Conservation (phyloP, 1,284 basidiomycete species). For the Jaminaea rosea region DNA sequence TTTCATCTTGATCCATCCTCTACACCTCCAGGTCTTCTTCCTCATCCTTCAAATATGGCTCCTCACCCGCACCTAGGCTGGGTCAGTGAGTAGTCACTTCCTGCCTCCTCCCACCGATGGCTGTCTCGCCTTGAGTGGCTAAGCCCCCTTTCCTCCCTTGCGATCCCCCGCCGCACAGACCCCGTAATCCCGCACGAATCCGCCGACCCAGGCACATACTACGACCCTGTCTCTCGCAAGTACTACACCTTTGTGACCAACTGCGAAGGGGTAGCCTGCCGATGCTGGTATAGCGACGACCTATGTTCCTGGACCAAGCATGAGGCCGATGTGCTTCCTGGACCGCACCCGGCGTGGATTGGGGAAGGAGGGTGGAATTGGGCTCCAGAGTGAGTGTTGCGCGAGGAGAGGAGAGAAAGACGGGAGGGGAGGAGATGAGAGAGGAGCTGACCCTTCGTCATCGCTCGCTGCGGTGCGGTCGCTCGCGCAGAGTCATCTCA, state of each 20-base stretch:
- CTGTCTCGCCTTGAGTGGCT: no score
- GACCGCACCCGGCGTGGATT: constrained; percentile 19
- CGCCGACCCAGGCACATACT: constrained; percentile 30
- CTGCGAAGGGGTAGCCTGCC: constrained; percentile 28
- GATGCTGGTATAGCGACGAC: constrained; percentile 22
- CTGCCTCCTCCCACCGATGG: no score
- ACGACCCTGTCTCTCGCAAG: constrained; percentile 12
- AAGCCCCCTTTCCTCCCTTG: no score
- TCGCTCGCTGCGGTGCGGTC: no score
- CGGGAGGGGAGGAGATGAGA: not conserved
- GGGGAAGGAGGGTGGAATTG: not conserved
- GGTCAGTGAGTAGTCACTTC: no score
- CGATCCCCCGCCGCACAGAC: no score
- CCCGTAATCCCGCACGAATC: constrained; percentile 24
- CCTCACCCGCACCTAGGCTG: not conserved
- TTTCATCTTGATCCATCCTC: no score
- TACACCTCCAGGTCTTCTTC: no score
- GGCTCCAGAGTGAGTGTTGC: not conserved
- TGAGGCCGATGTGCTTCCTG: constrained; percentile 26
- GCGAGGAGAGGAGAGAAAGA: not conserved
- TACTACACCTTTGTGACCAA: constrained; percentile 32
- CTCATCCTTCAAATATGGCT: no score
- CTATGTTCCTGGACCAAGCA: constrained; percentile 27
- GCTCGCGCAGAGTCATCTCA: constrained; percentile 28
- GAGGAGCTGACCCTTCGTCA: no score